phyloP scores from a whole-genome alignment of 2,329 filamentous ascomycete species.

The Curvularia sp. region DNA sequence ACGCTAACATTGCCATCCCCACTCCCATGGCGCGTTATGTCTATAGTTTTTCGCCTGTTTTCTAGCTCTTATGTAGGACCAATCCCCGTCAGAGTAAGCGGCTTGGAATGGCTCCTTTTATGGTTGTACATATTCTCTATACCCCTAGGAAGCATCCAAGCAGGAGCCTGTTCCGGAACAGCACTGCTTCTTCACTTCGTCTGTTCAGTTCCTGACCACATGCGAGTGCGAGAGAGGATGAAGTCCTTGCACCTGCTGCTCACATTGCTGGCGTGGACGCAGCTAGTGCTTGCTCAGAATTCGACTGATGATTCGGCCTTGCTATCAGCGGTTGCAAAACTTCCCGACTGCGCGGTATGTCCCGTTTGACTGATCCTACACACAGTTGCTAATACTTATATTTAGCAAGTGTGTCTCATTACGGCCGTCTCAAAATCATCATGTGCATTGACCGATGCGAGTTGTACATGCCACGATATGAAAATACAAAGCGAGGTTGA shows the following conservation, averaged over 20 bases:
- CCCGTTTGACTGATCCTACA: background rate
- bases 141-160: slow-evolving; percentile 3
- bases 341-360: slow-evolving; percentile 35
- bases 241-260: slow-evolving; percentile 27
- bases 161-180: slow-evolving; percentile 5
- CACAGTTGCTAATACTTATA: slow-evolving; percentile 4
- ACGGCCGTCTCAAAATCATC: slow-evolving; percentile 20
- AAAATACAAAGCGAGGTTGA: slow-evolving; percentile 22
- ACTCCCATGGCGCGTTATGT: slow-evolving; percentile 7
- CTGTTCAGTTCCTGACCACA: slow-evolving; percentile 1
- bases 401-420: slow-evolving; percentile 26
- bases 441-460: slow-evolving; percentile 18
- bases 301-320: slow-evolving; percentile 17
- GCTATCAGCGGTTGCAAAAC: slow-evolving; percentile 17
- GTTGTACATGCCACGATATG: slow-evolving; percentile 29
- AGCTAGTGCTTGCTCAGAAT: slow-evolving; percentile 26
- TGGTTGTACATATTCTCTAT: slow-evolving; percentile 13
- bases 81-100: slow-evolving; percentile 8
- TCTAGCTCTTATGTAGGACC: slow-evolving; percentile 14
- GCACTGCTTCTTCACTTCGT: slow-evolving; percentile 1
- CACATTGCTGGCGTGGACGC: slow-evolving; percentile 24
- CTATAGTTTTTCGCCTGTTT: slow-evolving; percentile 10
- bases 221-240: slow-evolving; percentile 20
- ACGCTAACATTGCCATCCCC: slow-evolving; percentile 12
- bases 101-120: slow-evolving; percentile 4